Evolutionary conservation across 164 flowering plant species (phyloP).

Genomic region (Akebia trifoliata): DNA sequence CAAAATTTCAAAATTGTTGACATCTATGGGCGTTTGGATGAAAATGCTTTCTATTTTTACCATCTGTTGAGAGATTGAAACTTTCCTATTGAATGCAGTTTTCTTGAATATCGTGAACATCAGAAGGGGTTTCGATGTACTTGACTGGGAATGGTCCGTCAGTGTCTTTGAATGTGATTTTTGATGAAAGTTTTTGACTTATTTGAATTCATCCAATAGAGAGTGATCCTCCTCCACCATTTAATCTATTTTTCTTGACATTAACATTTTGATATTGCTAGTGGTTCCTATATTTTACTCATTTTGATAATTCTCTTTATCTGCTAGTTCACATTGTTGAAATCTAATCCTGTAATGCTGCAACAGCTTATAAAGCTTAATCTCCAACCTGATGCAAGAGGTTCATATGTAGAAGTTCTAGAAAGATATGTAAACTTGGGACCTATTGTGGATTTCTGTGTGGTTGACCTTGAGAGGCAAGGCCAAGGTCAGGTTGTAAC

Average conservation of each 20-base stretch:
- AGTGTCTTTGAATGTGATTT: too few relatives aligned
- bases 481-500: slow-evolving; percentile 99
- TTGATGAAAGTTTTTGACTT: neutral
- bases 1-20: too few relatives aligned
- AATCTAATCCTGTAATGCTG: slow-evolving; percentile 1
- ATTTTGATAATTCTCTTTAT: neutral
- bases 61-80: too few relatives aligned
- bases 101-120: too few relatives aligned
- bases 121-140: too few relatives aligned
- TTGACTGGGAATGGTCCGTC: too few relatives aligned
- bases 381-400: slow-evolving; percentile 89
- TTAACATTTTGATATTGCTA: neutral
- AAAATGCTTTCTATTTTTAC: too few relatives aligned
- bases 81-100: too few relatives aligned
- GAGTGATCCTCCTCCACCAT: too few relatives aligned
- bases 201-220: neutral
- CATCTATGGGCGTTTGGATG: too few relatives aligned
- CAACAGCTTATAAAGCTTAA: slow-evolving; percentile 86
- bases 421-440: slow-evolving; percentile 95
- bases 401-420: slow-evolving; percentile 93
- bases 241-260: neutral
- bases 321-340: neutral
- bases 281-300: neutral
- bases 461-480: slow-evolving; percentile 98
- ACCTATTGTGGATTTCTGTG: slow-evolving; percentile 95